phyloP scores from a whole-genome alignment of 192 early-diverging fungal species.

The Chytriomyces hyalinus region DNA sequence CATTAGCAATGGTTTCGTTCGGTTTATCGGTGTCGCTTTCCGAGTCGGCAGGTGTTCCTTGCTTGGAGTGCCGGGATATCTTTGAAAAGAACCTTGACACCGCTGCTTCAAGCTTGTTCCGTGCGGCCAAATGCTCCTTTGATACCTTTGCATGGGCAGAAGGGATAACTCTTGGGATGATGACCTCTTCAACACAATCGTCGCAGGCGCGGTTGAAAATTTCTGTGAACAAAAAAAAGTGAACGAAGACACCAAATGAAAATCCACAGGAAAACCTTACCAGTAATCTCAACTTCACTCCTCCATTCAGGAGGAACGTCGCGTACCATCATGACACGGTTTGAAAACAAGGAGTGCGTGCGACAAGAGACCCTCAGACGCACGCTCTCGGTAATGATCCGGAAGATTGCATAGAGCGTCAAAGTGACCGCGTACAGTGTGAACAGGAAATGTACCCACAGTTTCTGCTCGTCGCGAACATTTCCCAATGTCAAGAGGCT shows the following conservation, averaged over 20 bases:
- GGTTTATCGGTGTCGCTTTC: neutral
- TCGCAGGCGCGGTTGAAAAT: conserved; percentile 45
- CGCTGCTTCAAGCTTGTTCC: conserved; percentile 26
- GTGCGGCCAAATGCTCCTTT: neutral
- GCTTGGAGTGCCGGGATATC: neutral
- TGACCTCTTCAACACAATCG: conserved; percentile 36
- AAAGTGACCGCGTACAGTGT: conserved; percentile 30
- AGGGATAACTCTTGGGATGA: conserved; percentile 13
- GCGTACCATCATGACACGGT: conserved; percentile 71
- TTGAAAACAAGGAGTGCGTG: conserved; percentile 42
- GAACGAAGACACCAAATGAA: too few relatives aligned
- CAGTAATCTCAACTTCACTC: conserved; percentile 47
- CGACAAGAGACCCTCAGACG: conserved; percentile 69
- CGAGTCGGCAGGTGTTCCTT: neutral
- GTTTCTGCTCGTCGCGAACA: conserved; percentile 50
- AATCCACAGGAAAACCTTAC: conserved; percentile 25
- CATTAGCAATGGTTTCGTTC: neutral
- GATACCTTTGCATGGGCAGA: neutral
- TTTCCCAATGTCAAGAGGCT: conserved; percentile 75
- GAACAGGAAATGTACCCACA: conserved; percentile 73
- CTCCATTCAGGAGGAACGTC: conserved; percentile 67
- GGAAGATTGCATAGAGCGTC: conserved; percentile 56
- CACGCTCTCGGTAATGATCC: conserved; percentile 65
- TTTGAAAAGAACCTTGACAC: conserved; percentile 26
- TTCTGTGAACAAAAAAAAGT: neutral